Conservation (phyloP, 2,329 filamentous ascomycete genomes). For the Clonostachys byssicola region DNA sequence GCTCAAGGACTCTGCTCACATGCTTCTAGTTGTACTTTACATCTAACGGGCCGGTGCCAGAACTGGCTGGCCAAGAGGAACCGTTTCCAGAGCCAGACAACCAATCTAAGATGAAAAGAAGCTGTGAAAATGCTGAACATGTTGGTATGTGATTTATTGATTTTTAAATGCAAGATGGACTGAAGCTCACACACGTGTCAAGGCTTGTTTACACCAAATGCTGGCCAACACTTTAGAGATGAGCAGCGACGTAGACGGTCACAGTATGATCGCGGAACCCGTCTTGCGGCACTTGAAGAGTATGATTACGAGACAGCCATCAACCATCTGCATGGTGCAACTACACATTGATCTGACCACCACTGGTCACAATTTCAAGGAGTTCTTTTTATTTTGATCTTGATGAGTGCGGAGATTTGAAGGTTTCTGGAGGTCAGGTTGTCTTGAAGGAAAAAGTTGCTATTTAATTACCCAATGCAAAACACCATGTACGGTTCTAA, state of each 20-base stretch:
- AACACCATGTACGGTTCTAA: too few relatives aligned
- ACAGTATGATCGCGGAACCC: slow-evolving; percentile 78
- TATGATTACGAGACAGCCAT: slow-evolving; percentile 44
- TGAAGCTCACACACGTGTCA: not conserved
- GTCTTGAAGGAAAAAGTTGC: too few relatives aligned
- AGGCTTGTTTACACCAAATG: slow-evolving; percentile 79
- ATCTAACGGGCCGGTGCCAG: slow-evolving; percentile 38
- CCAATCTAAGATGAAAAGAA: slow-evolving; percentile 80
- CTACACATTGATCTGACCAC: too few relatives aligned
- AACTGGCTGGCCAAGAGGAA: slow-evolving; percentile 66
- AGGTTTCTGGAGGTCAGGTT: too few relatives aligned
- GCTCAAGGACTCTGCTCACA: not conserved
- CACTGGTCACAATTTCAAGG: too few relatives aligned
- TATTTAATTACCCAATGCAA: too few relatives aligned
- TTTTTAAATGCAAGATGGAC: not conserved
- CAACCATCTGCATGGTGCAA: slow-evolving; percentile 10
- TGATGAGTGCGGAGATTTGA: too few relatives aligned
- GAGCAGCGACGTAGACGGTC: slow-evolving; percentile 74
- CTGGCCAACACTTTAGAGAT: slow-evolving; percentile 67
- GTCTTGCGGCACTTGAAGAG: slow-evolving; percentile 64
- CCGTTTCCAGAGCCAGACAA: slow-evolving; percentile 78
- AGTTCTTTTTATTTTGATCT: too few relatives aligned
- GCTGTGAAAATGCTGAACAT: slow-evolving; percentile 80
- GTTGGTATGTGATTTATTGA: slow-evolving; percentile 54
- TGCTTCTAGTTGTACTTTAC: slow-evolving; percentile 46